Evolutionary conservation across 1,284 basidiomycete genomes (phyloP).

Genomic region (Malassezia japonica): DNA sequence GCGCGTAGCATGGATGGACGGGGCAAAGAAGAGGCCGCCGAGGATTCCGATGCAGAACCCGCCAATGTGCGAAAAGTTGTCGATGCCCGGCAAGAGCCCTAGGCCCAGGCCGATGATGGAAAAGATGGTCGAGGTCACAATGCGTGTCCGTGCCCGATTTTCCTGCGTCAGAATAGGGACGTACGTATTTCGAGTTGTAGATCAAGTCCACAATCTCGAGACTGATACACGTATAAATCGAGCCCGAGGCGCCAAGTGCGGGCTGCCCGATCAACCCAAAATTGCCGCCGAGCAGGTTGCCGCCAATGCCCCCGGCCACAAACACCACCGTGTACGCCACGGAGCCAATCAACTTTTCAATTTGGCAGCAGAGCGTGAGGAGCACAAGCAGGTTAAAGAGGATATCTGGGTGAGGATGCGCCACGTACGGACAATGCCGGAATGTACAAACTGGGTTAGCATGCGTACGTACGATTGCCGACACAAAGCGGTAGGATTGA

Average conservation of each 20-base stretch:
- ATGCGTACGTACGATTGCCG: conserved; percentile 51
- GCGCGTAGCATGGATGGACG: conserved; percentile 66
- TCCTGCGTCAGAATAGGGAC: conserved; percentile 45
- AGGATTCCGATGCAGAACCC: conserved; percentile 54
- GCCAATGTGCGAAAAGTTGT: conserved; percentile 52
- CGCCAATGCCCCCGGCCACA: conserved; percentile 80
- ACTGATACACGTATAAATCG: conserved; percentile 82
- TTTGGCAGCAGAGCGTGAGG: conserved; percentile 66
- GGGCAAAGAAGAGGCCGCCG: conserved; percentile 67
- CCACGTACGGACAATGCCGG: conserved; percentile 66
- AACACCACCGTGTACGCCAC: conserved; percentile 71
- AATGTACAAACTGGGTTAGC: conserved; percentile 84
- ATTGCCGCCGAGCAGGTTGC: conserved; percentile 65
- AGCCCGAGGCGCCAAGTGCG: conserved; percentile 78
- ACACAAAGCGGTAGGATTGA: conserved; percentile 69
- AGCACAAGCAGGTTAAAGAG: conserved; percentile 82
- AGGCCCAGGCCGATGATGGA: conserved; percentile 72
- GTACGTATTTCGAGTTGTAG: conserved; percentile 82
- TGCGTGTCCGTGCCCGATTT: conserved; percentile 50
- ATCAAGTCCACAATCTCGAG: conserved; percentile 72
- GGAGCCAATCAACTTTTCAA: conserved; percentile 57
- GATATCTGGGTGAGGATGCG: conserved; percentile 49
- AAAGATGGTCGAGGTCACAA: conserved; percentile 73
- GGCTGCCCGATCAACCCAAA: conserved; percentile 77
- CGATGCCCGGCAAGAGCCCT: conserved; percentile 53